phyloP scores from a whole-genome alignment of 1,284 basidiomycete genomes.

The Ustilago loliicola region DNA sequence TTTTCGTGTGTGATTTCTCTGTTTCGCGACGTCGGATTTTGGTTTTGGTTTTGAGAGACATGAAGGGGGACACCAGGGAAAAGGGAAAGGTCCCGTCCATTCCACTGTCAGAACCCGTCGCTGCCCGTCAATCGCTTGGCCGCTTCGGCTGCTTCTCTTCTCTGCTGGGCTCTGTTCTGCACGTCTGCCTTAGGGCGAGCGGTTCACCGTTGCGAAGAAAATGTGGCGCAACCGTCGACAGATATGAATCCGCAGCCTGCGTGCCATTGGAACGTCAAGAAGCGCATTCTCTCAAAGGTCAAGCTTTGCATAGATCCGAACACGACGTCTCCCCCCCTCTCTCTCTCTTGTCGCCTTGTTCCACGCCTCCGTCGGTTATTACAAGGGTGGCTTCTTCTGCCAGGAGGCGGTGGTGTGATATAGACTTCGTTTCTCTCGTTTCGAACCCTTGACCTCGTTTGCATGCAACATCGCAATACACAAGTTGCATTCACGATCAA shows the following conservation, averaged over 20 bases:
- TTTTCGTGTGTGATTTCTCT: background rate
- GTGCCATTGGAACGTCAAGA: background rate
- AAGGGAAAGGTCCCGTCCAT: constrained; percentile 9
- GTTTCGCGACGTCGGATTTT: constrained; percentile 1
- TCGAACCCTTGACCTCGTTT: background rate
- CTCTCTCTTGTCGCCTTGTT: constrained; percentile 1
- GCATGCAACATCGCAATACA: background rate
- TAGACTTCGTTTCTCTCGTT: background rate
- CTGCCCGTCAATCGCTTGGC: background rate
- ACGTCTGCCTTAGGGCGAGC: background rate
- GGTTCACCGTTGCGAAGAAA: constrained; percentile 7
- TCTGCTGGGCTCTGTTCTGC: background rate
- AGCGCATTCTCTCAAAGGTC: background rate
- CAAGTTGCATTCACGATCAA: background rate
- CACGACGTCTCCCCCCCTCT: background rate
- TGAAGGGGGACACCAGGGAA: background rate
- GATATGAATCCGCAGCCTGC: constrained; percentile 1
- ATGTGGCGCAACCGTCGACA: constrained; percentile 3
- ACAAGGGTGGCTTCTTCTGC: constrained; percentile 3
- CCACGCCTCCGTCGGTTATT: background rate
- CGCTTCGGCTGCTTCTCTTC: background rate
- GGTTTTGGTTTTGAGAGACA: background rate
- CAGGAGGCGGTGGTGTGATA: background rate
- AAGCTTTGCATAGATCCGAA: background rate
- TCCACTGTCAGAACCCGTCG: background rate